Conservation (phyloP, 345 rosid genomes). For the Citrus sinensis region DVS_A1.0 CM039163.1:20573001-20573500, state of each 20-base stretch:
- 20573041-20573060: neutral
- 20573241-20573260: neutral
- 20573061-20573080: neutral
- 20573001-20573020: neutral
- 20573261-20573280: neutral
- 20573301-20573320: neutral
- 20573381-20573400: neutral
- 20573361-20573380: neutral
- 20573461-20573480: neutral
- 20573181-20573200: neutral
- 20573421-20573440: neutral
- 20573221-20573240: neutral
- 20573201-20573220: neutral
- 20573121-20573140: neutral
- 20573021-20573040: neutral
- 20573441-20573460: neutral
- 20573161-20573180: neutral
- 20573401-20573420: neutral
- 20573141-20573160: neutral
- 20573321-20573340: neutral
- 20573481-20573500: neutral
- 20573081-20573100: neutral
- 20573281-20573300: slow-evolving; percentile 6
- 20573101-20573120: neutral
- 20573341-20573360: neutral